Base-by-base conservation (phyloP, 306 rosid genomes). In the Ceratonia siliqua region DNA sequence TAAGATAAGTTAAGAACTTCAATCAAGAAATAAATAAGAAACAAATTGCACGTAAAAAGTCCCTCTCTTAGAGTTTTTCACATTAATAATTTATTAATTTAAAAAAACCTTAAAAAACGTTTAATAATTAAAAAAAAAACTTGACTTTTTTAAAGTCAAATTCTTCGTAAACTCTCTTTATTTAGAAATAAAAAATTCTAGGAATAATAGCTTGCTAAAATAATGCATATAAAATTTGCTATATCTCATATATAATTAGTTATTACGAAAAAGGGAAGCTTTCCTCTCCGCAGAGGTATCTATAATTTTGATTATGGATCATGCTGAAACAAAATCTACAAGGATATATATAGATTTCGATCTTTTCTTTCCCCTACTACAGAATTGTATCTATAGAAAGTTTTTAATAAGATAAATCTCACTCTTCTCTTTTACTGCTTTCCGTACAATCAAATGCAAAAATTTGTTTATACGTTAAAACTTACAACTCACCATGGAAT, bases 371-470 rank as follows among this genome's bases (percentile, higher is more conserved):
- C 39, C 50, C 49, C 68, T 74, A 13, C 68, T 64, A 63, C 75
- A 82, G 70, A 84, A 81, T 76, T 62, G 22, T 76, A 82, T 86
- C 83, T 84, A 85, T 82, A 79, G 1, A 53, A 55, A 41, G 0
- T 22, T n/a, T 35, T 38, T 53, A 79, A 77, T 17, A 76, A 61
- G 72, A 82, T 50, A 81, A 78, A 79, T 77, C 89, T 87, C 87
- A 78, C 87, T 85, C 79, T 78, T 77, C 82, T 75, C 66, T 62
- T 73, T 59, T 54, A 75, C 82, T 82, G 67, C 77, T 75, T 83
- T 89, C 85, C 74, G 90, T 84, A 85, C 68, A 68, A 90, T 76
- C 86, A 79, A 88, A 82, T 73, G 85, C 92, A 89, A 91, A 91
- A 86, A 64, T 77, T 85, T 81, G 85, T 79, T 50, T 30, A 30